Evolutionary conservation across 257 asterid species (phyloP), one percentile per base, ranked within the genome.

Genomic region (Salvia splendens): DNA sequence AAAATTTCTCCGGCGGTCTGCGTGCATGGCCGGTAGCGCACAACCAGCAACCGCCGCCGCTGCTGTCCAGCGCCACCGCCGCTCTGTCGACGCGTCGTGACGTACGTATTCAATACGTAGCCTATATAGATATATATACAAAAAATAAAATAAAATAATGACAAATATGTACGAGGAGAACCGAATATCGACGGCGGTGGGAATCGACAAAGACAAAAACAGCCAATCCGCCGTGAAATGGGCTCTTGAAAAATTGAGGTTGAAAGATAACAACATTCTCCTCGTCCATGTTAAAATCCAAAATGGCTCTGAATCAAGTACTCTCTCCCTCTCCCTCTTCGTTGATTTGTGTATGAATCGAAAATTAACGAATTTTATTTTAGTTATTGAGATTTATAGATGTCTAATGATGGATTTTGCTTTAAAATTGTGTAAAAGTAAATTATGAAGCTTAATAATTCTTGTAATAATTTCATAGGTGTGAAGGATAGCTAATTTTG

Each of bases 161-260:
- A 51, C 72, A 11, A 49, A 45, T 66, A 40, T 75, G 4, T 73
- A 12, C 2, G 80, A 69, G 32, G 88, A 73, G 12, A 55, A 69
- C 41, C 48, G 35, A 11, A 38, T 78, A 3, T 38, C 82, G 42
- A 83, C 96, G 2, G 95, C 89, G 12, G 93, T 89, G 63, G 98
- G 94, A 16, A 82, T 89, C 20, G 95, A 89, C 69, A 82, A 61
- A 48, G 96, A 92, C 81, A 89, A 83, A 84, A 92, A 86, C 75
- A 89, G 98, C 87, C 94, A 85, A 64, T 41, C 67, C 43, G 94
- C 97, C 10, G 95, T 92, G 8, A 88, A 80, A 81, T 92, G 97
- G 98, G 94, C 89, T 12, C 55, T 89, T 47, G 94, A 86, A 16
- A 87, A 86, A 70, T 58, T 85, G 4, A 56, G 67, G 72, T 40